Conservation (phyloP, 805 yeast genomes). For the Schwanniomyces polymorphus region DNA sequence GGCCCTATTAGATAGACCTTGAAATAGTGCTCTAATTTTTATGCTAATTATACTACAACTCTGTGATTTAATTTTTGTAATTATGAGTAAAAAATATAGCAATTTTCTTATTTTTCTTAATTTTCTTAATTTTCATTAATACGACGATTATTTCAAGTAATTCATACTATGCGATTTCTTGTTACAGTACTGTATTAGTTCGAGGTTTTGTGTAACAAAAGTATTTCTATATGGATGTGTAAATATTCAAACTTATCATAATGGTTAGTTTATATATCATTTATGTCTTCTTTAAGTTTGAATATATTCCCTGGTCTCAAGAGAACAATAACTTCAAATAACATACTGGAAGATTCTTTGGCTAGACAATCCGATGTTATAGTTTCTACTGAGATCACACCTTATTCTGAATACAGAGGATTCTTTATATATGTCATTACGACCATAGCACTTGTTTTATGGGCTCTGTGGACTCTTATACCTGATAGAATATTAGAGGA, state of each 20-base stretch:
- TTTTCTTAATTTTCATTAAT: too few species aligned
- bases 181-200: not conserved
- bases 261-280: not conserved
- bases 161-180: too few species aligned
- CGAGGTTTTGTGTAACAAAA: not conserved
- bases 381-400: constrained; percentile 53
- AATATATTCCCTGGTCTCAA: constrained; percentile 6
- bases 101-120: too few species aligned
- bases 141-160: too few species aligned
- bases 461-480: constrained; percentile 71
- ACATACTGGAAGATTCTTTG: constrained; percentile 42
- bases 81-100: too few species aligned
- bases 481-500: constrained; percentile 59
- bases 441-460: constrained; percentile 52
- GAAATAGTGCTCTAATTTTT: too few species aligned
- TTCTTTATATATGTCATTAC: constrained; percentile 78
- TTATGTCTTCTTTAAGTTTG: constrained; percentile 4
- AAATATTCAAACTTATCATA: not conserved
- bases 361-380: constrained; percentile 70
- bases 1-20: too few species aligned
- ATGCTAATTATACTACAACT: not conserved
- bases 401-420: constrained; percentile 80
- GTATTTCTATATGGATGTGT: not conserved
- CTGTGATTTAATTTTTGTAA: not conserved
- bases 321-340: constrained; percentile 4